Evolutionary conservation across 2,329 filamentous ascomycete genomes (phyloP).

Genomic region (Penicillium hordei): DNA sequence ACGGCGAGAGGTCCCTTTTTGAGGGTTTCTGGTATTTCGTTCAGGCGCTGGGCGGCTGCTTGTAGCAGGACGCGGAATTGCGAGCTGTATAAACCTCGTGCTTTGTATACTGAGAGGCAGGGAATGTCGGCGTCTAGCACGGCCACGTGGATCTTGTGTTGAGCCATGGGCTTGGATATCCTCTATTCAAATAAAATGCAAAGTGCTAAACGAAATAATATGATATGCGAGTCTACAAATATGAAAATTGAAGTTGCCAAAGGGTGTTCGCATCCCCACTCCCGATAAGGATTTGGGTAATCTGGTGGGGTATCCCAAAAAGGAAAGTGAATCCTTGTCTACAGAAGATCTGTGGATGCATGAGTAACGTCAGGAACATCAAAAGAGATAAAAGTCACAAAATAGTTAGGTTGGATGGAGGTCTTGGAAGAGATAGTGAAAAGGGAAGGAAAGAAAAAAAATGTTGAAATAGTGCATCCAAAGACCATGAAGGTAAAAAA

Average conservation of each 20-base stretch:
- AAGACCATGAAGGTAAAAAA: not conserved
- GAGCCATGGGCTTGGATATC: slow-evolving; percentile 13
- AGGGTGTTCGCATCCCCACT: slow-evolving; percentile 17
- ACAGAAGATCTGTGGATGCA: not conserved
- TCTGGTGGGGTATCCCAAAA: slow-evolving; percentile 19
- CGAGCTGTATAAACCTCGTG: slow-evolving; percentile 38
- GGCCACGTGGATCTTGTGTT: slow-evolving; percentile 34
- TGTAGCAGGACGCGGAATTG: slow-evolving; percentile 36
- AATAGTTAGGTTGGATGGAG: too few relatives aligned
- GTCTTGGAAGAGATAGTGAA: not conserved
- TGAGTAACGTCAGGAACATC: not conserved
- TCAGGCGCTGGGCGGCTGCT: slow-evolving; percentile 31
- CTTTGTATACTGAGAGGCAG: slow-evolving; percentile 32
- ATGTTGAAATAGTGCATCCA: not conserved
- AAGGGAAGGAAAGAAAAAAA: not conserved
- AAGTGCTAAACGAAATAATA: not conserved
- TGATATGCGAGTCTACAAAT: not conserved
- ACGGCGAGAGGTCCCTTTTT: slow-evolving; percentile 20
- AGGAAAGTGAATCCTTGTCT: slow-evolving; percentile 22
- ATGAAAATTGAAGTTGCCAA: not conserved
- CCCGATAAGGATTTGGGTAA: slow-evolving; percentile 25
- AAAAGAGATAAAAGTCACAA: not conserved
- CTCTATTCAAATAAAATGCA: not conserved
- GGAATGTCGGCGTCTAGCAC: slow-evolving; percentile 40
- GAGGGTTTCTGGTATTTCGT: slow-evolving; percentile 10